These are phyloP conservation scores for Phylloporus rhodoxanthus DNA, from an alignment of 768 basidiomycete species.

Conservation along the genomic window DNA sequence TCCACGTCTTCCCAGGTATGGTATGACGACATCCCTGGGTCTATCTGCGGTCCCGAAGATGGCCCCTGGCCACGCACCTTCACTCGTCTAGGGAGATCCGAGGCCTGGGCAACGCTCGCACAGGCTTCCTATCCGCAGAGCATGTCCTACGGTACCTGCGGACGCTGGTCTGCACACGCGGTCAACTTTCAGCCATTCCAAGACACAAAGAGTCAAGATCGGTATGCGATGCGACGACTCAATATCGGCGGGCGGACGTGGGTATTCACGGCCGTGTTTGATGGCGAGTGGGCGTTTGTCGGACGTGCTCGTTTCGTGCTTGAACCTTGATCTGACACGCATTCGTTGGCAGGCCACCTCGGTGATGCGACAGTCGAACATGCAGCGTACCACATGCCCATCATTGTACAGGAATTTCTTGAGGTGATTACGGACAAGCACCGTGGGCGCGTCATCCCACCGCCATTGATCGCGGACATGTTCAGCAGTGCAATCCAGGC, in stretches of 20 bases:
- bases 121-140: slow-evolving; percentile 49
- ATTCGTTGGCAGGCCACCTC: slow-evolving; percentile 46
- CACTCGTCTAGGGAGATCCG: slow-evolving; percentile 43
- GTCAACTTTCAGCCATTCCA: slow-evolving; percentile 65
- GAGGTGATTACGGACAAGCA: slow-evolving; percentile 37
- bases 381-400: slow-evolving; percentile 61
- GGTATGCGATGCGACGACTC: slow-evolving; percentile 54
- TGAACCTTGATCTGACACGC: neutral
- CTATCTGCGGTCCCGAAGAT: slow-evolving; percentile 57
- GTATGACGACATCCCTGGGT: slow-evolving; percentile 57
- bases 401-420: slow-evolving; percentile 57
- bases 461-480: slow-evolving; percentile 48
- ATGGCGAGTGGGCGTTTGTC: slow-evolving; percentile 42
- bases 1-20: slow-evolving; percentile 38
- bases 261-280: slow-evolving; percentile 67
- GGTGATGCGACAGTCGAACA: slow-evolving; percentile 67
- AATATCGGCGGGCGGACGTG: slow-evolving; percentile 51
- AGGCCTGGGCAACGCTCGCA: slow-evolving; percentile 49
- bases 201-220: slow-evolving; percentile 52
- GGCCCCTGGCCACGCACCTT: slow-evolving; percentile 62
- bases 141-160: slow-evolving; percentile 32
- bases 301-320: neutral
- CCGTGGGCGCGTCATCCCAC: slow-evolving; percentile 36
- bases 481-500: slow-evolving; percentile 54
- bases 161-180: slow-evolving; percentile 45